phyloP scores from a whole-genome alignment of 2,329 filamentous ascomycete genomes.

The Zymoseptoria brevis region DNA sequence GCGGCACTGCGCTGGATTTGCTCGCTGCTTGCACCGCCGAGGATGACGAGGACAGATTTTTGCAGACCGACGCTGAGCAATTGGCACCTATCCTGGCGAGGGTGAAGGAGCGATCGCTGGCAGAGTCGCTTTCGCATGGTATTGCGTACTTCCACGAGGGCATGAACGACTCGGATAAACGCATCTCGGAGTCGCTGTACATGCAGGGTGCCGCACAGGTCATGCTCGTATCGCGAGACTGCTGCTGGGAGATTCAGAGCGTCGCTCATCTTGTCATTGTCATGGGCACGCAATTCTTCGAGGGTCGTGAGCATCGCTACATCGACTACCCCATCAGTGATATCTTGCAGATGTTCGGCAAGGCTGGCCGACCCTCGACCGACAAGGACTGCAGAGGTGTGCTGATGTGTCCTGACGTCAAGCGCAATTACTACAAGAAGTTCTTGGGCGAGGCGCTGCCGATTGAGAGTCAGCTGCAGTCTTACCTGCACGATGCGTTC shows the following conservation, averaged over 20 bases:
- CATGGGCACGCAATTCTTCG: conserved; percentile 97
- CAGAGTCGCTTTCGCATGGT: conserved; percentile 83
- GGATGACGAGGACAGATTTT: conserved; percentile 87
- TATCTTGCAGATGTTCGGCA: conserved; percentile 95
- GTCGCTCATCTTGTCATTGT: conserved; percentile 86
- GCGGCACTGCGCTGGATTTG: conserved; percentile 77
- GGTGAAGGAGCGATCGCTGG: conserved; percentile 77
- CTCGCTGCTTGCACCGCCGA: conserved; percentile 80
- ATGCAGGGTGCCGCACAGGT: conserved; percentile 84
- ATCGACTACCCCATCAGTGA: conserved; percentile 93
- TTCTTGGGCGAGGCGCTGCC: conserved; percentile 94
- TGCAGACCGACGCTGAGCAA: conserved; percentile 76
- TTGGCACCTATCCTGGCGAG: conserved; percentile 73
- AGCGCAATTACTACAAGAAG: conserved; percentile 97
- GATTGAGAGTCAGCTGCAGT: conserved; percentile 87
- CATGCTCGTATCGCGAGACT: conserved; percentile 72
- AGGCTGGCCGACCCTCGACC: conserved; percentile 68
- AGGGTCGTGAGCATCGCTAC: conserved; percentile 93
- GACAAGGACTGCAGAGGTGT: conserved; percentile 82
- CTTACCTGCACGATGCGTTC: conserved; percentile 89
- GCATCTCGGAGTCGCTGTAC: conserved; percentile 88
- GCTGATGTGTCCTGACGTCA: conserved; percentile 91
- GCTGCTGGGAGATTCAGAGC: conserved; percentile 89
- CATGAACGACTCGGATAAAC: conserved; percentile 77
- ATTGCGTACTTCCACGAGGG: conserved; percentile 98